Conservation (phyloP, 345 rosid species). For the Eucalyptus pauciflora region DNA sequence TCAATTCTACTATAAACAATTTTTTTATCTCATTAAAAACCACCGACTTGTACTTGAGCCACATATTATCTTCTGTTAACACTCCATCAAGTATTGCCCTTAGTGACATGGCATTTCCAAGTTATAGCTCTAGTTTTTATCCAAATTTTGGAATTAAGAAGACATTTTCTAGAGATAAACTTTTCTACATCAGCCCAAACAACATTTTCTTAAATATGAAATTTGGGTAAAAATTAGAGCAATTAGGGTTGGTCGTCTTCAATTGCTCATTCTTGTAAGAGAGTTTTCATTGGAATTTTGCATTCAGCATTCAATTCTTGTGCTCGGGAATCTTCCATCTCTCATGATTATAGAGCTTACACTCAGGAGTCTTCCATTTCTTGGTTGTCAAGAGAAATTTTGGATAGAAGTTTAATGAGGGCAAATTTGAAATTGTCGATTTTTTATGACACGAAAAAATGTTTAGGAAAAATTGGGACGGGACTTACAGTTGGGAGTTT, state of each 20-base stretch:
- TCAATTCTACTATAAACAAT: no score
- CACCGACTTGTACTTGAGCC: no score
- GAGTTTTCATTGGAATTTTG: not conserved
- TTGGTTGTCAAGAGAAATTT: no score
- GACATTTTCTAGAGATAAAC: not conserved
- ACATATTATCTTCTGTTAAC: no score
- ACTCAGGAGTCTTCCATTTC: no score
- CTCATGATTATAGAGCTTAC: not conserved
- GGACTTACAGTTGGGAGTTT: no score
- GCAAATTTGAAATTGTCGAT: no score
- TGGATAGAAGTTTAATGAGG: no score
- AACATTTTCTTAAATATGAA: rapidly evolving
- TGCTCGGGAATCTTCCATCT: not conserved
- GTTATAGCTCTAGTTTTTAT: not conserved
- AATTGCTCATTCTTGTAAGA: not conserved
- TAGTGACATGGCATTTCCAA: not conserved
- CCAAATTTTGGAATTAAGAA: not conserved
- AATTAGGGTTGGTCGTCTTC: not conserved
- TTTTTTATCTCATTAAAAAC: no score
- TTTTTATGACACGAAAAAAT: no score
- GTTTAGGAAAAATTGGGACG: no score
- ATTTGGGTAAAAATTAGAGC: no score
- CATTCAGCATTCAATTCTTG: not conserved
- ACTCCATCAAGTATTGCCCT: not conserved
- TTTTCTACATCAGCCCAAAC: not conserved